Evolutionary conservation across 139 green algal species (phyloP), one percentile per base, ranked within the genome.

Genomic region (Medakamo hakoo): DNA sequence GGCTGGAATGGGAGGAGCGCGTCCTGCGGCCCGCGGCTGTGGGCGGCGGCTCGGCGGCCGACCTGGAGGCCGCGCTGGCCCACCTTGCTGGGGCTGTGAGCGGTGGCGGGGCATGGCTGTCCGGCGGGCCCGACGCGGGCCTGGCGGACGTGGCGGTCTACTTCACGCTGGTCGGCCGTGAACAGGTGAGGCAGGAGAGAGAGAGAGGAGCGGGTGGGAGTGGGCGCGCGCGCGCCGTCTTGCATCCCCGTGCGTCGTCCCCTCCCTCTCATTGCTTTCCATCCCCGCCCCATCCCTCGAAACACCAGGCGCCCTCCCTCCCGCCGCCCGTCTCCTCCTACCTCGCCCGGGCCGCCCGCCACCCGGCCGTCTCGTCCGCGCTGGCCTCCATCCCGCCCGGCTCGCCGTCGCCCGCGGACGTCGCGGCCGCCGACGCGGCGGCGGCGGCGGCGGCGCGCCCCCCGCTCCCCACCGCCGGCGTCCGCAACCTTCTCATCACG

Each of bases 401-500:
- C 32, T 32, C 25, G 14, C 21, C 4, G n/a, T 19, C 14, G 30
- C 30, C 48, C 20, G 49, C 65, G 29, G 63, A 64, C 18, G 60
- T 57, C 3, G 71, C 76, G 19, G 65, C 63, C 2, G 70, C 74
- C 0, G 76, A 88, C 56, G 68, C 63, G 0, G 77, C 68, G 1
- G 69, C 66, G 1, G 67, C 52, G 27, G n/a, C 18, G 4, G 73
- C 79, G 4, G 30, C 64, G 18, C 40, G 30, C 16, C 79, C 77
- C 26, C 76, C 73, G 67, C 68, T 82, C 57, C 83, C 83, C 4
- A 62, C 72, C 28, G 58, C 63, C n/a, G 79, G 78, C 9, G 55
- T 78, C 30, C 71, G 76, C 29, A 88, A 88, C 63, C 64, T 89
- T 20, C 57, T 86, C 22, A 90, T 98, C 74, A 98, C 92, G 3